Base-by-base conservation (phyloP, 352 stramenopile genomes). In the Peronospora farinosa region DNA sequence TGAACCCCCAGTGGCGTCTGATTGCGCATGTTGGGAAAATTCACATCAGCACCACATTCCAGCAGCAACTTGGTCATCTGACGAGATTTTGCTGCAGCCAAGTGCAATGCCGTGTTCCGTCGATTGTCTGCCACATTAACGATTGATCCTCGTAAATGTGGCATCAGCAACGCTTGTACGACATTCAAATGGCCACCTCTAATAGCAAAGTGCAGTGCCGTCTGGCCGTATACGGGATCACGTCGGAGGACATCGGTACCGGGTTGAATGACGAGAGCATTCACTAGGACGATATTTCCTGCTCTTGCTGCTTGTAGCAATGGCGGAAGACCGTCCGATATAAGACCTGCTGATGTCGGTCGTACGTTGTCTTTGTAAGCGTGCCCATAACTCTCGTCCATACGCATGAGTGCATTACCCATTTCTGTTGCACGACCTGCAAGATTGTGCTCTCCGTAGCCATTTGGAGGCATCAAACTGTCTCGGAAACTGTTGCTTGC, bases 91-190 rank as follows among this genome's bases (percentile, higher is more conserved):
- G 70, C 73, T 1, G 73, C 72, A 1, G 74, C 74, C 45, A 85
- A 43, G 27, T 85, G 74, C 51, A 85, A 45, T 43, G 74, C 69
- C 39, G 74, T 85, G 47, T 85, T 85, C 38, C 69, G 71, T 11
- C 74, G 58, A 46, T 77, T 85, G 56, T 87, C 76, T 7, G 76
- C 69, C 21, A 87, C 60, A 44, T 87, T 87, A 15, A 87, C 74
- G 38, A 87, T 84, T 7, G 76, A 87, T 9, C 64, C 65, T 8
- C 67, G 64, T 23, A 87, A 47, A 44, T 84, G 69, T 7, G 76
- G 76, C 67, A 84, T 86, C 12, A 85, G 55, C 27, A 87, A 57
- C 33, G 74, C 76, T 48, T 87, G 75, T 19, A 87, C 69, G 8
- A 87, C 66, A 25, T 72, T 76, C 35, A 85, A 41, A 47, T 87